phyloP scores from a whole-genome alignment of 2,329 filamentous ascomycete genomes.

The Cercospora beticola region DNA sequence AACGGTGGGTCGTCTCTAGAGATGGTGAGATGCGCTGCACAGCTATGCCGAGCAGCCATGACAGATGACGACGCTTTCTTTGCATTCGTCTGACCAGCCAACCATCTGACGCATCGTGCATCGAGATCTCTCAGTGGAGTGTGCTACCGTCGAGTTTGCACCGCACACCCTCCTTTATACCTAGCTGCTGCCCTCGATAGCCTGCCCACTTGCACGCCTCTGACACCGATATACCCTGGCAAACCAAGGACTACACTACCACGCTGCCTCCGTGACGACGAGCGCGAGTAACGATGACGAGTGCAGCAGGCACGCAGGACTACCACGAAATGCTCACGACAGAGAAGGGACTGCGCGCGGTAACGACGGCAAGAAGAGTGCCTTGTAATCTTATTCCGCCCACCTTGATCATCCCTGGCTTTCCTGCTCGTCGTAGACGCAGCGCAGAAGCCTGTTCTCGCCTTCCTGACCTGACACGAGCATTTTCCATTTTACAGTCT shows the following conservation, averaged over 20 bases:
- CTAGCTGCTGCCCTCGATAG: not conserved
- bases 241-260: not conserved
- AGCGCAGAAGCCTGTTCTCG: no score
- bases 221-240: not conserved
- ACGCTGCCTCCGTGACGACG: no score
- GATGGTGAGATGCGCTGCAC: constrained; percentile 6
- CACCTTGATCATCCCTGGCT: no score
- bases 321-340: no score
- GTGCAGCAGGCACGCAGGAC: no score
- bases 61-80: not conserved
- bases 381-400: no score
- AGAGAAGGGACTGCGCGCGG: no score
- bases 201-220: not conserved
- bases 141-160: not conserved
- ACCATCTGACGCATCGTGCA: not conserved
- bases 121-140: not conserved
- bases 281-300: not conserved
- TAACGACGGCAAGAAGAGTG: no score
- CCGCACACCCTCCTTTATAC: not conserved
- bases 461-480: no score
- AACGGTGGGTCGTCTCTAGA: no score
- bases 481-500: no score
- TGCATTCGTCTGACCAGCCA: not conserved
- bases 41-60: not conserved
- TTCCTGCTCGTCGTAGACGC: no score